Conservation (phyloP, 805 yeast species). For the Monosporozyma servazzii region DNA sequence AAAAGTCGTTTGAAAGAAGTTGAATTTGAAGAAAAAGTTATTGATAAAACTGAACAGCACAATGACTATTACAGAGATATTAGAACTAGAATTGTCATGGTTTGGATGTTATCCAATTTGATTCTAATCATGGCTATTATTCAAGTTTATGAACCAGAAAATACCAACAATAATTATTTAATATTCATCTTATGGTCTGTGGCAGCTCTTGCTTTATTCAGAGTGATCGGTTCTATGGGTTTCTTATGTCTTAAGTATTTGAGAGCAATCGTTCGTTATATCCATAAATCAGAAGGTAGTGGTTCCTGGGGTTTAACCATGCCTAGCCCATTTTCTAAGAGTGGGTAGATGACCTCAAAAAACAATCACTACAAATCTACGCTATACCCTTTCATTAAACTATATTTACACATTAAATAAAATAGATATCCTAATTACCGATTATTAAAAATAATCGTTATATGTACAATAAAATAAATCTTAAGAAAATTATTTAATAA, state of each 20-base stretch:
- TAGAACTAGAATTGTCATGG: conserved; percentile 87
- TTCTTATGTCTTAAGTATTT: conserved; percentile 43
- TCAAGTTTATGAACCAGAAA: conserved; percentile 65
- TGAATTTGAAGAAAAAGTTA: conserved; percentile 22
- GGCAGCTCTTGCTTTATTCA: conserved; percentile 69
- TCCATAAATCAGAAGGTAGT: conserved; percentile 29
- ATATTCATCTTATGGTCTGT: conserved; percentile 87
- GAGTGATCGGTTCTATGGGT: conserved; percentile 74
- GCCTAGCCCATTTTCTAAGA: conserved; percentile 5
- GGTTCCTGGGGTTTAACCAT: conserved; percentile 16
- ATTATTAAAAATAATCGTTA: background rate
- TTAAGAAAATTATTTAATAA: background rate
- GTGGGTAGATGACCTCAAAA: background rate
- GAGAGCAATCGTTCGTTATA: conserved; percentile 33
- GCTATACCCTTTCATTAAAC: background rate
- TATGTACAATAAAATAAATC: background rate
- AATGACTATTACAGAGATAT: conserved; percentile 94
- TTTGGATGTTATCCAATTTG: conserved; percentile 84
- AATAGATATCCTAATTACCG: background rate
- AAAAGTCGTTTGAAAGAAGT: conserved; percentile 31
- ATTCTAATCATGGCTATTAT: conserved; percentile 79
- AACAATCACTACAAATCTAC: background rate
- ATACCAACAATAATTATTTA: conserved; percentile 63
- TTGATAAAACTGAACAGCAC: conserved; percentile 25
- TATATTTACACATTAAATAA: background rate